These are phyloP conservation scores for Fusarium lyarnte DNA, from an alignment of 2,329 filamentous ascomycete genomes.

Conservation along the genomic window DNA sequence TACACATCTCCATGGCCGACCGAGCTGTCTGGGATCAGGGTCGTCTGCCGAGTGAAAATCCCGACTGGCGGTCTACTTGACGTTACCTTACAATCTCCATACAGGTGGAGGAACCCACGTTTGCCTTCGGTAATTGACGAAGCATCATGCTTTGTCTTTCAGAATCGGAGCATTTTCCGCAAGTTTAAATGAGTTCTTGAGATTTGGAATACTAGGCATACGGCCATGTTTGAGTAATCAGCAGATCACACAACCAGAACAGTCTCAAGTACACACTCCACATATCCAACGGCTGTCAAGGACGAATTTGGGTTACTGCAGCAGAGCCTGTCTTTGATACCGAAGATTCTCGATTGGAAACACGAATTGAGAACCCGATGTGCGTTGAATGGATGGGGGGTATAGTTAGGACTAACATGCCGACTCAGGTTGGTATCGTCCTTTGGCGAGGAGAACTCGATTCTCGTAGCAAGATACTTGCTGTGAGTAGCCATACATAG, in stretches of 20 bases:
- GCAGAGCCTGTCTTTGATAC: conserved; percentile 15
- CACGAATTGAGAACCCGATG: background rate
- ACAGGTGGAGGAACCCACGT: conserved; percentile 15
- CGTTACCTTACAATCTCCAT: conserved; percentile 21
- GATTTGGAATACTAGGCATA: conserved; percentile 4
- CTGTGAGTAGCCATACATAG: background rate
- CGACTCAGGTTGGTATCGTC: conserved; percentile 3
- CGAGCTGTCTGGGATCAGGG: conserved; percentile 22
- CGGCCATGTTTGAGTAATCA: background rate
- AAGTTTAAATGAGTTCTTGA: conserved; percentile 7
- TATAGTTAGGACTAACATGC: conserved; percentile 16
- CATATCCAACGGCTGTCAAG: conserved; percentile 7
- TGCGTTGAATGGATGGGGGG: conserved; percentile 13
- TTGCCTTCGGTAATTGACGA: conserved; percentile 24
- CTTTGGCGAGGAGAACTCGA: conserved; percentile 11
- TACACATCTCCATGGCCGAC: background rate
- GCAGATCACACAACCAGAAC: background rate
- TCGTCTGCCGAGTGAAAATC: conserved; percentile 31
- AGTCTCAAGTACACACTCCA: background rate
- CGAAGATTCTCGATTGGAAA: conserved; percentile 1
- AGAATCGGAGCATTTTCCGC: conserved; percentile 23
- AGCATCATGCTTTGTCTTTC: conserved; percentile 6
- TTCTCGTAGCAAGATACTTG: background rate
- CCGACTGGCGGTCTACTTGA: conserved; percentile 36
- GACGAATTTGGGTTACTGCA: background rate